Conservation (phyloP, 306 rosid species). For the Fragaria nilgerrensis region DNA sequence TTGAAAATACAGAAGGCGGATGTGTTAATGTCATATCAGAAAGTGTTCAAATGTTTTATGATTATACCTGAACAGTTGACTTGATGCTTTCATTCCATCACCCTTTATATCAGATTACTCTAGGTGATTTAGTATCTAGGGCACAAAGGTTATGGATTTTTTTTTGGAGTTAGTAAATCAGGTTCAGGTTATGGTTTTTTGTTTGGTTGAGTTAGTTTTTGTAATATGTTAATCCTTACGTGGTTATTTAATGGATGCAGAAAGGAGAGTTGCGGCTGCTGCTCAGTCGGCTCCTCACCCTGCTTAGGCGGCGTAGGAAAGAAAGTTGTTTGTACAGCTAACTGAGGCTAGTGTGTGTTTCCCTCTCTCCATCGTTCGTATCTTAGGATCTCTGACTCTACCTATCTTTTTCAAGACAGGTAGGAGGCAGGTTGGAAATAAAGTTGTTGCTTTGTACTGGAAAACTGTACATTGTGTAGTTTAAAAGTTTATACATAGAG, state of each 20-base stretch:
- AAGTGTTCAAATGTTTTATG: neutral
- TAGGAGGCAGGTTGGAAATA: slow-evolving; percentile 49
- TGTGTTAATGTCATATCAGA: neutral
- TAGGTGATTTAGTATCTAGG: neutral
- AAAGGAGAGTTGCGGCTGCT: slow-evolving; percentile 94
- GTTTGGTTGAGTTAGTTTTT: neutral
- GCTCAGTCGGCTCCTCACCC: slow-evolving; percentile 81
- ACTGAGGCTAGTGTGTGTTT: slow-evolving; percentile 78
- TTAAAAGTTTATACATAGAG: slow-evolving; percentile 66
- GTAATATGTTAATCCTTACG: neutral
- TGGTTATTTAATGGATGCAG: slow-evolving; percentile 42
- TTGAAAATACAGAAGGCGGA: neutral
- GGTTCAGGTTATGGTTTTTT: neutral
- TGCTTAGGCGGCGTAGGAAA: slow-evolving; percentile 57
- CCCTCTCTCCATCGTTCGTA: slow-evolving; percentile 37
- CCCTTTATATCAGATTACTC: neutral
- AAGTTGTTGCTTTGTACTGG: slow-evolving; percentile 65
- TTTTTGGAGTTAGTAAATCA: no score
- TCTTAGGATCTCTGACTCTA: slow-evolving; percentile 40
- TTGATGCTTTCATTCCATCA: neutral
- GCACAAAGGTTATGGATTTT: neutral
- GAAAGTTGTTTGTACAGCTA: slow-evolving; percentile 84
- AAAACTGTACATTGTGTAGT: slow-evolving; percentile 93
- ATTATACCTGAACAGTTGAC: neutral
- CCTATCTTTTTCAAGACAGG: slow-evolving; percentile 42